phyloP scores from a whole-genome alignment of 2,329 filamentous ascomycete species.

The Xylaria multiplex region DNA sequence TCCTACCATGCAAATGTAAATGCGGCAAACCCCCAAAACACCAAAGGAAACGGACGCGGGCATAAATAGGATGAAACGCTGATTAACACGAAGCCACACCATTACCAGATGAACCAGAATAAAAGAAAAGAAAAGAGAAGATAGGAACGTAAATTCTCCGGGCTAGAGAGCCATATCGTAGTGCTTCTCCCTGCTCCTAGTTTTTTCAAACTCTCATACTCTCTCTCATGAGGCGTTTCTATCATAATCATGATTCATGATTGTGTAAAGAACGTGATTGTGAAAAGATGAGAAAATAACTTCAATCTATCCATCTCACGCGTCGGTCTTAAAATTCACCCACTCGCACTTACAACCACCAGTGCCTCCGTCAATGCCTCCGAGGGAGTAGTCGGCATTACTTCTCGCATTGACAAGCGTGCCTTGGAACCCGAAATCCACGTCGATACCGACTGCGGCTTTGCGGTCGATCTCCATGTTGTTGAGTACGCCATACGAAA shows the following conservation, averaged over 20 bases:
- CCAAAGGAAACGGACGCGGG: neutral
- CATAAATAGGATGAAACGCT: neutral
- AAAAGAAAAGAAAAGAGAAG: neutral
- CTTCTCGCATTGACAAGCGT: conserved; percentile 62
- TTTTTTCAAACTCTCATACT: neutral
- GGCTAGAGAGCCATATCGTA: neutral
- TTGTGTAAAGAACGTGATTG: neutral
- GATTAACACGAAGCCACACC: neutral
- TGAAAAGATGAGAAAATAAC: neutral
- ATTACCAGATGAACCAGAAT: neutral
- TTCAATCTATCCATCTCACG: neutral
- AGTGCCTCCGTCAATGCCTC: conserved; percentile 71
- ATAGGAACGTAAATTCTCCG: neutral
- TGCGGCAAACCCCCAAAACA: neutral
- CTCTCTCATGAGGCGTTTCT: neutral
- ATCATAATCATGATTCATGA: neutral
- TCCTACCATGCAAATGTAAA: conserved; percentile 33
- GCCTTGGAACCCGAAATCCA: conserved; percentile 62
- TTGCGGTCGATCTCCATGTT: conserved; percentile 57
- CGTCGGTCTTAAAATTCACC: conserved; percentile 59
- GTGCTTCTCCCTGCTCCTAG: conserved; percentile 10
- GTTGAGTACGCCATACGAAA: conserved; percentile 62
- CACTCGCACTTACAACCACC: conserved; percentile 72
- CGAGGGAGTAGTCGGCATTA: conserved; percentile 56
- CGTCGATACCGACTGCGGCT: conserved; percentile 58